Conservation (phyloP, 768 basidiomycete genomes). For the Russula griseocarnosa region DNA sequence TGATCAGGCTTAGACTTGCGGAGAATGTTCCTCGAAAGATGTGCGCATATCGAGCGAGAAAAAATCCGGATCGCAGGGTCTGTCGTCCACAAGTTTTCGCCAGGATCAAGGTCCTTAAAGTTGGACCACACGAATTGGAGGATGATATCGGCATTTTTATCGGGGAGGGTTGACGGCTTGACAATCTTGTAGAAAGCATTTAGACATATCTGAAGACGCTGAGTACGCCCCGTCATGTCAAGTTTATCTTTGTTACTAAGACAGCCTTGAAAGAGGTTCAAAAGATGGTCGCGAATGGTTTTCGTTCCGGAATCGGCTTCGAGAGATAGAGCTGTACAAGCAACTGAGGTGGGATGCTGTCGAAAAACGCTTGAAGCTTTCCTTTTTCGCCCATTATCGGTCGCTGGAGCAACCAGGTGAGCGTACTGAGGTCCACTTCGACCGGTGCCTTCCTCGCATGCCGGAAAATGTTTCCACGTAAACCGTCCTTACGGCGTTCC, state of each 20-base stretch:
- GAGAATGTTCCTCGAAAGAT: background rate
- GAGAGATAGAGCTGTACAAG: background rate
- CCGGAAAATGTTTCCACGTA: background rate
- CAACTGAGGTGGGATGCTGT: background rate
- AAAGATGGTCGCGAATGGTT: background rate
- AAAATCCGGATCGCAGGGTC: background rate
- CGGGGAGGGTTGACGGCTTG: background rate
- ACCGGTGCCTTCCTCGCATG: background rate
- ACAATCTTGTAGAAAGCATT: background rate
- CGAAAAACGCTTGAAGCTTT: background rate
- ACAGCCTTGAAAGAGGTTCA: background rate
- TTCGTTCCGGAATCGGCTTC: background rate
- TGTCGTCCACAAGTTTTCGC: background rate
- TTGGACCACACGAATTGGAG: background rate
- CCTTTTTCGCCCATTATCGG: background rate
- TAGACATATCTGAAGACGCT: background rate
- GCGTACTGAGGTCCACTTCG: background rate
- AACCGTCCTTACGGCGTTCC: background rate
- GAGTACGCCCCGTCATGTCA: background rate
- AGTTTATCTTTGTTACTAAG: background rate
- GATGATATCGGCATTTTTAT: background rate
- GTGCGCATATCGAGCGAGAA: background rate
- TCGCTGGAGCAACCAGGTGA: constrained; percentile 3
- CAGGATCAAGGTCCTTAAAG: background rate
- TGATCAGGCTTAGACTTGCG: background rate